These are phyloP conservation scores for Colletotrichum sp. DNA, from an alignment of 2,329 filamentous ascomycete species.

Conservation along the genomic window DNA sequence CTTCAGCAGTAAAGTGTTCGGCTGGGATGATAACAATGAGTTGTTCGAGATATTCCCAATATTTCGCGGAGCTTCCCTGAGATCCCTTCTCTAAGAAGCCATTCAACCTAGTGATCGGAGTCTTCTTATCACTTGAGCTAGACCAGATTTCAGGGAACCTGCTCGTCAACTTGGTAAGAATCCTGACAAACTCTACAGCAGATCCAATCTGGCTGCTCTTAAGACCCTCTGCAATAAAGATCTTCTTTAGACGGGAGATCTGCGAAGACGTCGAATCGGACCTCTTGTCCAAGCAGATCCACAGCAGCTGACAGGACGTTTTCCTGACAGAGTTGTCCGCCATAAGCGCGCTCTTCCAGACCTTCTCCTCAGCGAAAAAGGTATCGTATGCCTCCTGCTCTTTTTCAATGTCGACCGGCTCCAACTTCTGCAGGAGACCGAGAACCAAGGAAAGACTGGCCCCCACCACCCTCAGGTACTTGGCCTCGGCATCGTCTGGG, in stretches of 20 bases:
- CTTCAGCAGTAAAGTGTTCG: conserved; percentile 47
- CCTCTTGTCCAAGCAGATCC: conserved; percentile 50
- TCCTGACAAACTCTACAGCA: conserved; percentile 71
- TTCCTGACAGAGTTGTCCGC: conserved; percentile 61
- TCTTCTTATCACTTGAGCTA: conserved; percentile 57
- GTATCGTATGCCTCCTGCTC: conserved; percentile 66
- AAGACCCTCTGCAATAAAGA: conserved; percentile 76
- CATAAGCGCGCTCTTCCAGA: conserved; percentile 72
- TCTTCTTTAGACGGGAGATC: conserved; percentile 56
- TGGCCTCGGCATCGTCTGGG: conserved; percentile 82
- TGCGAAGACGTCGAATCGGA: conserved; percentile 53
- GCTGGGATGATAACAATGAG: conserved; percentile 67
- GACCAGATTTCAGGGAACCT: conserved; percentile 77
- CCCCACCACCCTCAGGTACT: conserved; percentile 77
- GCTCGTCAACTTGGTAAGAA: conserved; percentile 70
- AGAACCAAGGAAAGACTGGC: conserved; percentile 61
- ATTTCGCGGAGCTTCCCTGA: conserved; percentile 73
- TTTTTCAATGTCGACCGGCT: conserved; percentile 60
- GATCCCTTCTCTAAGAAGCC: conserved; percentile 84
- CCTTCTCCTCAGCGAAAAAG: conserved; percentile 68
- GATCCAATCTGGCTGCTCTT: conserved; percentile 77
- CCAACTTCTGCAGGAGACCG: conserved; percentile 55
- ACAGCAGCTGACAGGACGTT: conserved; percentile 56
- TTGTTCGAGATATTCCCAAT: conserved; percentile 72
- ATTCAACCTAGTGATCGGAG: conserved; percentile 62